Base-by-base conservation (phyloP, 2,329 filamentous ascomycete genomes). In the Podosphaera fusca region DNA sequence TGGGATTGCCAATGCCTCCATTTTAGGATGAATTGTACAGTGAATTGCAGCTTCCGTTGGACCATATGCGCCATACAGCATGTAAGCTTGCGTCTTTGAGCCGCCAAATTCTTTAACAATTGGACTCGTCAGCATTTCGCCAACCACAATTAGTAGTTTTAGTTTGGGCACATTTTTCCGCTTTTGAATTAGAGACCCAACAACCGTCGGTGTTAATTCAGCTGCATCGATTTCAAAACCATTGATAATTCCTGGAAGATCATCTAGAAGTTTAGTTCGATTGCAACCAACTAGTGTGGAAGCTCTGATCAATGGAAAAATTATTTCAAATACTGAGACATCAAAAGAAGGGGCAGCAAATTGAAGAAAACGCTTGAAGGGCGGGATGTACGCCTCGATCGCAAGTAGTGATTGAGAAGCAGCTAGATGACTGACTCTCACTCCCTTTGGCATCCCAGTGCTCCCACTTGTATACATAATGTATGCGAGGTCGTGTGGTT, bases 381-480 rank as follows among this genome's bases (percentile, higher is more conserved):
- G 45, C 1, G 89, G 89, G 46, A 95, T 82, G 63, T 89, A 80
- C 52, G 72, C 74, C 64, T 94, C 76, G 65, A 95, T 89, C 1
- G 87, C 86, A 49, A 94, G 74, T 6, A 95, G 70, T 58, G 85
- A 87, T 67, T 95, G 89, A 0, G 85, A 84, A 6, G 77, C 87
- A 14, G 89, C 85, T 34, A 74, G 71, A 69, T 95, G 89, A 35
- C 87, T 87, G 35, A 95, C 74, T 1, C 78, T 77, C 31, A 95
- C 89, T 0, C 88, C 89, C 71, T 95, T 95, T 0, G 89, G 89
- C 3, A 81, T 80, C 10, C 89, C 89, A 0, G 88, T 95, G 4
- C 87, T 94, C 2, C 88, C 88, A 51, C 87, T 94, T 0, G 89
- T 95, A 67, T 94, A 95, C 80, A 95, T 88, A 59, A 95, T 79